Percentiles rank a stretch among this genome's conserved stretches.
Conservation (phyloP, 257 asterid genomes). For the Solanum appendiculatum region DNA sequence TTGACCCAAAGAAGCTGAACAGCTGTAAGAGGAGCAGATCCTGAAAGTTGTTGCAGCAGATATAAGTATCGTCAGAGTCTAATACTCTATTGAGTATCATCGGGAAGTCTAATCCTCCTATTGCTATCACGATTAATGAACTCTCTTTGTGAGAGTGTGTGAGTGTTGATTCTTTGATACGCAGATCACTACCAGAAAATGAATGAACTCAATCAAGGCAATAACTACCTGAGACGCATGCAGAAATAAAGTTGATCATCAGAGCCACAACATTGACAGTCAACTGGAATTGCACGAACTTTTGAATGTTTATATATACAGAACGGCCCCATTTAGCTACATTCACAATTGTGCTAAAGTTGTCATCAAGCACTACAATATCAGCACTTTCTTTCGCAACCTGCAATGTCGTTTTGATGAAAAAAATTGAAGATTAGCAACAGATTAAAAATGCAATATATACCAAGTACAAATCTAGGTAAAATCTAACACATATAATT, state of each 20-base stretch:
- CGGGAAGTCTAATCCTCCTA: background rate
- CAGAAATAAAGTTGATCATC: conserved; percentile 78
- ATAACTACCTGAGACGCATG: conserved; percentile 63
- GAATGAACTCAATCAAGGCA: background rate
- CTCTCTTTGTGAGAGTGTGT: background rate
- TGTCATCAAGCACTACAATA: conserved; percentile 91
- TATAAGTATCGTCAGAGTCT: background rate
- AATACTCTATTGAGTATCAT: background rate
- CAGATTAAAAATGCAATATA: background rate
- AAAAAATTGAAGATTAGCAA: background rate
- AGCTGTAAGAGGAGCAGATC: conserved; percentile 97
- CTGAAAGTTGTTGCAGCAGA: conserved; percentile 23
- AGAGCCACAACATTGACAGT: conserved; percentile 95
- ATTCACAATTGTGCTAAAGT: conserved; percentile 84
- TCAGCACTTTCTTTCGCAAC: conserved; percentile 99
- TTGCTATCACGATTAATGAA: background rate
- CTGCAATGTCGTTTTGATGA: conserved; percentile 23
- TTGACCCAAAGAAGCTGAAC: conserved; percentile 99
- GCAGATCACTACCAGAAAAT: background rate
- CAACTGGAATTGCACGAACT: conserved; percentile 94
- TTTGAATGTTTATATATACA: conserved; percentile 92
- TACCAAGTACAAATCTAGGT: background rate
- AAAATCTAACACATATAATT: background rate
- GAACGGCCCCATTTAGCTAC: conserved; percentile 98
- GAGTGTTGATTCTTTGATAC: background rate